Conservation (phyloP, 2,329 filamentous ascomycete genomes). For the Monosporascus sp. region DNA sequence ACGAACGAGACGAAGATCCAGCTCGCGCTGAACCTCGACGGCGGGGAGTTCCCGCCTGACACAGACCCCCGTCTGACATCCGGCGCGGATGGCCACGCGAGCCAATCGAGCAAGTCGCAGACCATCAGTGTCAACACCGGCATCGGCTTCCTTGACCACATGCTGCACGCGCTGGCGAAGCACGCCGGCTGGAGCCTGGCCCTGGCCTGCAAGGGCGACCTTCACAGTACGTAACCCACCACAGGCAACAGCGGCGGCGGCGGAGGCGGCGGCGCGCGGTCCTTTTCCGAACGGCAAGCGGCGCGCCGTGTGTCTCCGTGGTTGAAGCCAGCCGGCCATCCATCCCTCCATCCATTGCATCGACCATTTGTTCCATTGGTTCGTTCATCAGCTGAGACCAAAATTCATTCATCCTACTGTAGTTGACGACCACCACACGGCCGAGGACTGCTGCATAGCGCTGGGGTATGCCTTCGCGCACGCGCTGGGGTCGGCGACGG, state of each 20-base stretch:
- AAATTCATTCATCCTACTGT: not conserved
- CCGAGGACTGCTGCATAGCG: slow-evolving; percentile 91
- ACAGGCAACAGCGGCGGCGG: no score
- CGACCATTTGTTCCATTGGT: not conserved
- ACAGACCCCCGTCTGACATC: slow-evolving; percentile 52
- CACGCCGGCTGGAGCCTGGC: slow-evolving; percentile 91
- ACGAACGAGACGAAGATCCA: slow-evolving; percentile 99
- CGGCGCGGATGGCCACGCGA: slow-evolving; percentile 63
- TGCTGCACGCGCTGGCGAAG: slow-evolving; percentile 95
- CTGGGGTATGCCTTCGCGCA: slow-evolving; percentile 79
- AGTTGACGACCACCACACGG: slow-evolving; percentile 99
- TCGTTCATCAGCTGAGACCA: not conserved
- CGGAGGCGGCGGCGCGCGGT: not conserved
- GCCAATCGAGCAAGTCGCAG: slow-evolving; percentile 78
- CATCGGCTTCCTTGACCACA: slow-evolving; percentile 97
- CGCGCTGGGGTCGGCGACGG: slow-evolving; percentile 71
- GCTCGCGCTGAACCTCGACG: slow-evolving; percentile 87
- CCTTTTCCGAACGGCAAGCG: not conserved
- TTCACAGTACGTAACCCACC: slow-evolving; percentile 64
- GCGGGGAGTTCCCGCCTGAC: slow-evolving; percentile 67
- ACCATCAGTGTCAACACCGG: slow-evolving; percentile 85
- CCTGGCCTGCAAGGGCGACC: slow-evolving; percentile 77
- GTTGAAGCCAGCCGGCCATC: not conserved
- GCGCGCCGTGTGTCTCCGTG: no score
- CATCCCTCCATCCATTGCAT: no score